Evolutionary conservation across 805 yeast genomes (phyloP), one percentile per base, ranked within the genome.

Genomic region (Schwanniomyces occidentalis): DNA sequence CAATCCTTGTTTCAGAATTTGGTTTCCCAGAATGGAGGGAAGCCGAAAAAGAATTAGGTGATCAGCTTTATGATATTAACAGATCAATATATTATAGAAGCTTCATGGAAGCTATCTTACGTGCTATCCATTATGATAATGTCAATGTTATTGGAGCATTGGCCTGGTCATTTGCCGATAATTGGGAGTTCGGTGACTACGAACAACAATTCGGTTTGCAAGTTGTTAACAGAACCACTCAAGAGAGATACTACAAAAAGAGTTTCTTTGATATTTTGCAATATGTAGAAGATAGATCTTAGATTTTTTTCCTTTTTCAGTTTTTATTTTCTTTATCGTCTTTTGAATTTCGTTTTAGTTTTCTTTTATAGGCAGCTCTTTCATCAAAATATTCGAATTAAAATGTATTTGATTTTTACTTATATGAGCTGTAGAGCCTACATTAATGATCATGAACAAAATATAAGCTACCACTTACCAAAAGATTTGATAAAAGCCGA

Each of bases 1-100:
- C 63, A 6, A 40, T 54, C 13, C 33, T 56, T 25, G 51, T 60
- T 28, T 44, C 58, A n/a, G 68, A 62, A 40, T 56, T 54, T 41
- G 66, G 68, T 4, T 56, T 57, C 45, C 56, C 63, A 16, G 58
- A 49, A 32, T 54, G 53, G 53, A 39, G 51, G 29, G 68, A 62
- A 45, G 40, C 38, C 12, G 51, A 53, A 21, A 49, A 52, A 45
- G 41, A 35, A 20, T 37, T 46, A 9, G 45, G 35, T 16, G 58
- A 57, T 25, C 62, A 58, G 21, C 33, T 54, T 6, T 48, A 37
- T 32, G 68, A 62, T 41, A 41, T 50, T 20, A 39, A 39, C 16
- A 45, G 68, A 34, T 56, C 62, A 6, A 40, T 47, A 16, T 62
- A 60, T 45, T 58, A 45, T 37, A 43, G 55, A 34, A 47, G 52